Conservation (phyloP, 177 flowering plant species). For the Vitis hybrid region DNA sequence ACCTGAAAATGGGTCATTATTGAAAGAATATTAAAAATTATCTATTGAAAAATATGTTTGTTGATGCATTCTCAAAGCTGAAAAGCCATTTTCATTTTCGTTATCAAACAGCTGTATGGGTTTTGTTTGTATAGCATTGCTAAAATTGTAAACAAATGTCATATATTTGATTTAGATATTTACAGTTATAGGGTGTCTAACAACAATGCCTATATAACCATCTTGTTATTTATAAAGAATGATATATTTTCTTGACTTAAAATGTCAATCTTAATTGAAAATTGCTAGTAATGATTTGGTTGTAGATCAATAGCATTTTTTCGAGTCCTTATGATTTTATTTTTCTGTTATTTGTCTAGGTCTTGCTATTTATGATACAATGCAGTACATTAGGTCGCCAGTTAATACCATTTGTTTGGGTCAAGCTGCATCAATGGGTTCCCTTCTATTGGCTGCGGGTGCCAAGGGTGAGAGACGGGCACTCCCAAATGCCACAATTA, state of each 20-base stretch:
- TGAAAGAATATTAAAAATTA: too few species aligned
- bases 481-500: slow-evolving; percentile 86
- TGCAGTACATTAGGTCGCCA: slow-evolving; percentile 90
- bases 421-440: slow-evolving; percentile 96
- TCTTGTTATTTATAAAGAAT: too few species aligned
- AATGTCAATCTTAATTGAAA: not conserved
- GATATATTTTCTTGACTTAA: not conserved
- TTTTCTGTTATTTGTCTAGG: slow-evolving; percentile 29
- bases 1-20: too few species aligned
- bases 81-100: too few species aligned
- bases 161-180: too few species aligned
- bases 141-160: too few species aligned
- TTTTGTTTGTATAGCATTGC: too few species aligned
- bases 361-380: slow-evolving; percentile 92
- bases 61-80: too few species aligned
- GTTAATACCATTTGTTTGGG: slow-evolving; percentile 86
- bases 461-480: slow-evolving; percentile 83
- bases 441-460: slow-evolving; percentile 89
- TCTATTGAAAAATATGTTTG: too few species aligned
- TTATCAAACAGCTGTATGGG: too few species aligned
- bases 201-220: too few species aligned
- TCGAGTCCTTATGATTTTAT: not conserved
- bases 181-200: too few species aligned
- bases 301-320: not conserved
- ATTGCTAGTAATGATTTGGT: not conserved